Conservation (phyloP, 2,329 filamentous ascomycete genomes). For the Ophiocordyceps camponoti-rufipedis region DNA sequence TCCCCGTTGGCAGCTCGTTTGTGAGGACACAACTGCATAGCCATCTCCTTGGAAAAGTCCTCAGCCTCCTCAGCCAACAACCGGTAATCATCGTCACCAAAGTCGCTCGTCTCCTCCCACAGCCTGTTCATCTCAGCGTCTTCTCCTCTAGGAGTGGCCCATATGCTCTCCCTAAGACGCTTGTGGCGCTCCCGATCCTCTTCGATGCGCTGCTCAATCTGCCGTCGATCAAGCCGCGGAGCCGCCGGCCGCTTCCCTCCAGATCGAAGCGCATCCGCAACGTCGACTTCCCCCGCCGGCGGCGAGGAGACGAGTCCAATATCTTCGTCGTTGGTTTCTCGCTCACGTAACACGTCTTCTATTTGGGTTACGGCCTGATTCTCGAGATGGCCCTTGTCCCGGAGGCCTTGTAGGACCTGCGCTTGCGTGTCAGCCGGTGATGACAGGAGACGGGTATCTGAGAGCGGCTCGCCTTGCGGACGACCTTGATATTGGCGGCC, state of each 20-base stretch:
- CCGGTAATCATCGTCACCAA: conserved; percentile 72
- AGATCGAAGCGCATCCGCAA: conserved; percentile 21
- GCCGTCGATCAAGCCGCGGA: conserved; percentile 53
- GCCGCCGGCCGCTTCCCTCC: conserved; percentile 15
- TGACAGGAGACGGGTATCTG: not conserved
- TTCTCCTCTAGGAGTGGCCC: conserved; percentile 53
- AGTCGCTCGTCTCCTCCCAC: conserved; percentile 75
- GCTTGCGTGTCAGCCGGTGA: not conserved
- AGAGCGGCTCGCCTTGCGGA: conserved; percentile 47
- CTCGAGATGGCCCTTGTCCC: conserved; percentile 55
- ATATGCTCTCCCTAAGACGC: conserved; percentile 75
- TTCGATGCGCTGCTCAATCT: conserved; percentile 91
- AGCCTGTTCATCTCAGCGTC: conserved; percentile 59
- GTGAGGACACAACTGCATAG: conserved; percentile 21
- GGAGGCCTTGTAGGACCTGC: conserved; percentile 50
- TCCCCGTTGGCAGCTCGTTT: conserved; percentile 14
- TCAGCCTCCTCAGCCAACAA: conserved; percentile 54
- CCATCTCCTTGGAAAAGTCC: conserved; percentile 26
- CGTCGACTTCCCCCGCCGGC: conserved; percentile 18
- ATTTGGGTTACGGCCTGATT: conserved; percentile 60
- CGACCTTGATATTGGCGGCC: conserved; percentile 85
- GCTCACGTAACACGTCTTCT: conserved; percentile 64
- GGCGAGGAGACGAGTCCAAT: conserved; percentile 34
- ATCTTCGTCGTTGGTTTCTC: conserved; percentile 47
- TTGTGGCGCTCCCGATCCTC: conserved; percentile 95